Percentiles rank a stretch among this genome's conserved stretches.
Evolutionary conservation across 345 rosid species (phyloP).

Genomic region (Populus alba): DNA sequence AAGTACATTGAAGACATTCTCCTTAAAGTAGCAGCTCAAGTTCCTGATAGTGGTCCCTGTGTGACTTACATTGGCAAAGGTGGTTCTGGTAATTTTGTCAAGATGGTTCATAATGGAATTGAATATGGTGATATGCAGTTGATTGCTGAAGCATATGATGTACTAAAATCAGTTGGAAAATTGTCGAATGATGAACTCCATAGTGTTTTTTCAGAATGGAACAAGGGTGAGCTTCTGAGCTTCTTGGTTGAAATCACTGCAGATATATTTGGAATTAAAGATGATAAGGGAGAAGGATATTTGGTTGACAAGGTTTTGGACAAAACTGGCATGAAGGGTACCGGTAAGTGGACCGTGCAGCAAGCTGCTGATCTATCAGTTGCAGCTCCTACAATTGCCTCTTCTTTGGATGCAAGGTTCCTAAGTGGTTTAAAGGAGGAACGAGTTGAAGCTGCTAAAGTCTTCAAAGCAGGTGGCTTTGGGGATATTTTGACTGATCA

Average conservation of each 20-base stretch:
- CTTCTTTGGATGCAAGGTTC: slow-evolving; percentile 88
- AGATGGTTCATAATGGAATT: slow-evolving; percentile 95
- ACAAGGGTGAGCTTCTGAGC: slow-evolving; percentile 91
- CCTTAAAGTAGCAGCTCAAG: slow-evolving; percentile 92
- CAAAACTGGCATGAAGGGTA: slow-evolving; percentile 97
- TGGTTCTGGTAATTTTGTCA: slow-evolving; percentile 93
- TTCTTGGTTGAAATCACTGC: slow-evolving; percentile 93
- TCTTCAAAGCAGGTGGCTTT: slow-evolving; percentile 74
- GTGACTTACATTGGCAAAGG: slow-evolving; percentile 88
- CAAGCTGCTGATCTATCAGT: slow-evolving; percentile 96
- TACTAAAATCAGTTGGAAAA: slow-evolving; percentile 81
- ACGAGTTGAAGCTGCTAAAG: slow-evolving; percentile 79
- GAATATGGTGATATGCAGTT: slow-evolving; percentile 98
- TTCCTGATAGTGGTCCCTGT: slow-evolving; percentile 87
- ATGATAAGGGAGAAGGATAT: slow-evolving; percentile 79
- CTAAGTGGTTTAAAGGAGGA: slow-evolving; percentile 92
- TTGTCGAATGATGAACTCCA: slow-evolving; percentile 77
- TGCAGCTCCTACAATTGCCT: slow-evolving; percentile 87
- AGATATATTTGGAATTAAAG: slow-evolving; percentile 80
- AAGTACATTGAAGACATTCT: slow-evolving; percentile 85
- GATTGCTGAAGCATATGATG: slow-evolving; percentile 90
- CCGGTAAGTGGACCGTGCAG: slow-evolving; percentile 98
- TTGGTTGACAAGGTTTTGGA: slow-evolving; percentile 93
- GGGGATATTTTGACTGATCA: slow-evolving; percentile 58
- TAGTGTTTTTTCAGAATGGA: slow-evolving; percentile 76